Evolutionary conservation across 2,329 filamentous ascomycete genomes (phyloP).

Genomic region (Clarireedia monteithiana): DNA sequence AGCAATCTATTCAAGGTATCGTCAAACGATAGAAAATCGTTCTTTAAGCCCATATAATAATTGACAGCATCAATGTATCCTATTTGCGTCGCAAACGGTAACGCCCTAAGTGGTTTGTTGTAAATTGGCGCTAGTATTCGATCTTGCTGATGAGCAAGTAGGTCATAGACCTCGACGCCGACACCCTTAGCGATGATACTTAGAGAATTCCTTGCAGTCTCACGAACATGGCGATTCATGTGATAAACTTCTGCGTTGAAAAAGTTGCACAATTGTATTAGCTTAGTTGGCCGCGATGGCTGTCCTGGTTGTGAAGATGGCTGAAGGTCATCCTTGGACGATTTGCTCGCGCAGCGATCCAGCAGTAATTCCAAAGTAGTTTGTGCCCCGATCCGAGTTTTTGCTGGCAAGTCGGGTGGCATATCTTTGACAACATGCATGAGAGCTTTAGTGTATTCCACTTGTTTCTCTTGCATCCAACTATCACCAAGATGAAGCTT

Average conservation of each 20-base stretch:
- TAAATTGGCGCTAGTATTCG: conserved; percentile 86
- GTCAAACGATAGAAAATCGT: conserved; percentile 84
- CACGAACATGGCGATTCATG: conserved; percentile 91
- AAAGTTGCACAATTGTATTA: conserved; percentile 72
- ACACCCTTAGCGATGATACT: conserved; percentile 73
- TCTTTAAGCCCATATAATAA: conserved; percentile 84
- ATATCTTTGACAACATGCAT: conserved; percentile 99
- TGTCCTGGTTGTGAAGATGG: conserved; percentile 42
- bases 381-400: conserved; percentile 76
- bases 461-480: conserved; percentile 77
- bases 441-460: conserved; percentile 83
- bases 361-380: conserved; percentile 75
- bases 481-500: conserved; percentile 74
- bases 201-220: conserved; percentile 75
- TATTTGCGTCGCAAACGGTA: conserved; percentile 93
- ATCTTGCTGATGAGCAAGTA: conserved; percentile 85
- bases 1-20: conserved; percentile 84
- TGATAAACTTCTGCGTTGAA: conserved; percentile 86
- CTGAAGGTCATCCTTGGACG: conserved; percentile 70
- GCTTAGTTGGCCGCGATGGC: conserved; percentile 53
- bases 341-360: conserved; percentile 67
- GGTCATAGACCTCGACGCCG: conserved; percentile 72
- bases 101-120: conserved; percentile 83
- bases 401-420: conserved; percentile 86
- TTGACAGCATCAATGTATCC: conserved; percentile 97